Evolutionary conservation across 164 flowering plant species (phyloP).

Genomic region (Chloranthus sessilifolius): DNA sequence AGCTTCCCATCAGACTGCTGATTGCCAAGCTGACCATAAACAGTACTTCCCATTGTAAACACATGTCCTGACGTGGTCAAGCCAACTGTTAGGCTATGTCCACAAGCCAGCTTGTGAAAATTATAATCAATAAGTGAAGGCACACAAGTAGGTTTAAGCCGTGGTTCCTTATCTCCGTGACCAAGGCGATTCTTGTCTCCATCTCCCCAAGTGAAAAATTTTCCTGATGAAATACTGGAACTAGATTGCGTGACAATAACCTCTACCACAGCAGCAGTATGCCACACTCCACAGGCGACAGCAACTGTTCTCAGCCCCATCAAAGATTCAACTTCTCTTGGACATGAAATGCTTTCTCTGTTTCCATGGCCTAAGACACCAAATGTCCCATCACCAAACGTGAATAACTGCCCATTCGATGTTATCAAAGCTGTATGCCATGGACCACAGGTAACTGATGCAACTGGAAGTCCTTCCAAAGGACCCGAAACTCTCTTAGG

Average conservation of each 20-base stretch:
- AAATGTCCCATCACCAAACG: slow-evolving; percentile 41
- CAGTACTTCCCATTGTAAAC: slow-evolving; percentile 37
- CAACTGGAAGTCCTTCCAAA: slow-evolving; percentile 33
- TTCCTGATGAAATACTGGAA: slow-evolving; percentile 32
- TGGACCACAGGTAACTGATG: slow-evolving; percentile 31
- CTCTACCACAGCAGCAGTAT: slow-evolving; percentile 39
- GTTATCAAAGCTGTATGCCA: slow-evolving; percentile 38
- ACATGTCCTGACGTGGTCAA: slow-evolving; percentile 35
- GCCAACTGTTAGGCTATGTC: slow-evolving; percentile 35
- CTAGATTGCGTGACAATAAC: slow-evolving; percentile 32
- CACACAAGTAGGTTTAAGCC: slow-evolving; percentile 34
- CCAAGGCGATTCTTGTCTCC: slow-evolving; percentile 40
- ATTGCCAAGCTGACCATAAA: slow-evolving; percentile 39
- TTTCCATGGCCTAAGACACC: slow-evolving; percentile 39
- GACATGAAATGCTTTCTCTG: slow-evolving; percentile 24
- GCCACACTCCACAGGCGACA: slow-evolving; percentile 42
- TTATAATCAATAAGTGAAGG: slow-evolving; percentile 35
- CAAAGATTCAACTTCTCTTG: slow-evolving; percentile 34
- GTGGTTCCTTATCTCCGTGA: slow-evolving; percentile 37
- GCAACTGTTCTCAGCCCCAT: slow-evolving; percentile 33
- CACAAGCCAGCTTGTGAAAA: slow-evolving; percentile 35
- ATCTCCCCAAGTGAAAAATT: slow-evolving; percentile 42
- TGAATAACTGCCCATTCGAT: slow-evolving; percentile 30
- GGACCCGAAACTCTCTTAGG: slow-evolving; percentile 38
- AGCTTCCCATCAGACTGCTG: slow-evolving; percentile 32